Evolutionary conservation across 805 yeast species (phyloP).

Genomic region (Sungouiozyma ichnusensis): DNA sequence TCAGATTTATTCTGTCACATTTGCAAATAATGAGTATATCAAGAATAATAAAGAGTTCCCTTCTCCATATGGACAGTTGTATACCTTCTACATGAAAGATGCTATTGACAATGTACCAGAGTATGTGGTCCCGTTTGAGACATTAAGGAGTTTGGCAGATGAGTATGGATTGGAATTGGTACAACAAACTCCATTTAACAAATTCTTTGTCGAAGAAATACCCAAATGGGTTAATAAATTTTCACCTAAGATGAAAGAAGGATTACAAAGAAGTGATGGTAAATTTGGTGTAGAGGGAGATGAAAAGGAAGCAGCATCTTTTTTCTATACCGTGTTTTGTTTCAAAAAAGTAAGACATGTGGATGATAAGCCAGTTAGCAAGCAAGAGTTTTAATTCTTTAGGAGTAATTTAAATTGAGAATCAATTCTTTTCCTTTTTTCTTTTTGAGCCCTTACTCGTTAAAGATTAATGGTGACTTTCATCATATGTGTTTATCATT

Average conservation of each 20-base stretch:
- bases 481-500: no score
- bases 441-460: no score
- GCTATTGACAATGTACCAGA: conserved; percentile 97
- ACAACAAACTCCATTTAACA: conserved; percentile 66
- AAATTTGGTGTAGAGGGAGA: conserved; percentile 78
- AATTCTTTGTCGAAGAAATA: conserved; percentile 71
- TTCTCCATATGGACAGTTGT: conserved; percentile 73
- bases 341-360: conserved; percentile 48
- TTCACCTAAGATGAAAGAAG: conserved; percentile 52
- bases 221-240: conserved; percentile 51
- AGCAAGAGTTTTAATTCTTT: not conserved
- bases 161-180: conserved; percentile 69
- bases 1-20: conserved; percentile 67
- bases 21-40: conserved; percentile 52
- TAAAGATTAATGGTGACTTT: no score
- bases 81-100: conserved; percentile 73
- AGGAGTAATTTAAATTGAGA: no score
- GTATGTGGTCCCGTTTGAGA: conserved; percentile 90
- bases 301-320: conserved; percentile 78
- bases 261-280: conserved; percentile 69
- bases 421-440: no score
- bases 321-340: conserved; percentile 77
- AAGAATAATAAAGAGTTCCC: conserved; percentile 67
- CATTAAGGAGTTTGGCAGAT: conserved; percentile 70
- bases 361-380: conserved; percentile 3